Evolutionary conservation across 192 early-diverging fungal species (phyloP).

Genomic region (Umbelopsis ramanniana): DNA sequence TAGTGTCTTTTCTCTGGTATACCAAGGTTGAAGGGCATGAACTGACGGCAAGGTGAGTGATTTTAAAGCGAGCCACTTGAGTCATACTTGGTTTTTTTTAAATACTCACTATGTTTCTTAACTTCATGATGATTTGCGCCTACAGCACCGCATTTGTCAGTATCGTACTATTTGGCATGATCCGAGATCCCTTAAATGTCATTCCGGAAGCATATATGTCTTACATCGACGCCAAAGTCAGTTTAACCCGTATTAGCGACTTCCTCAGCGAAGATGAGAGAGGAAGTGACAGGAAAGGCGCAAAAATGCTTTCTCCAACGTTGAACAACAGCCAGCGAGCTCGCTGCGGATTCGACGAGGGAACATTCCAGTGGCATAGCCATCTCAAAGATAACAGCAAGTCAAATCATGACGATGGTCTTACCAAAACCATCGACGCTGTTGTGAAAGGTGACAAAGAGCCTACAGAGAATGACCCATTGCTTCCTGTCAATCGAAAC

Average conservation of each 20-base stretch:
- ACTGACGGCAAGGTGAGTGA: constrained; percentile 44
- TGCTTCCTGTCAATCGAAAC: neutral
- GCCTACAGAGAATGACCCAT: constrained; percentile 3
- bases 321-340: neutral
- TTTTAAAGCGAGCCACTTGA: neutral
- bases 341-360: constrained; percentile 22
- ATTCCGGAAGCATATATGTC: constrained; percentile 66
- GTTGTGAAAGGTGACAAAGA: neutral
- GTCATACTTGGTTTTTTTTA: no score
- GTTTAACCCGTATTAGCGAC: constrained; percentile 53
- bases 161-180: constrained; percentile 64
- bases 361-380: constrained; percentile 29
- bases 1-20: constrained; percentile 62
- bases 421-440: neutral
- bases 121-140: neutral
- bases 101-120: neutral
- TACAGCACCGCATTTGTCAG: constrained; percentile 61
- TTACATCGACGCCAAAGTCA: constrained; percentile 57
- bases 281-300: neutral
- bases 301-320: neutral
- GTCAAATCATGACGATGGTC: neutral
- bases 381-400: neutral
- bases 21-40: constrained; percentile 54
- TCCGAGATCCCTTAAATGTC: constrained; percentile 56
- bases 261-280: constrained; percentile 43